phyloP scores from a whole-genome alignment of 2,329 filamentous ascomycete genomes.

The Verticillium isaacii region DNA sequence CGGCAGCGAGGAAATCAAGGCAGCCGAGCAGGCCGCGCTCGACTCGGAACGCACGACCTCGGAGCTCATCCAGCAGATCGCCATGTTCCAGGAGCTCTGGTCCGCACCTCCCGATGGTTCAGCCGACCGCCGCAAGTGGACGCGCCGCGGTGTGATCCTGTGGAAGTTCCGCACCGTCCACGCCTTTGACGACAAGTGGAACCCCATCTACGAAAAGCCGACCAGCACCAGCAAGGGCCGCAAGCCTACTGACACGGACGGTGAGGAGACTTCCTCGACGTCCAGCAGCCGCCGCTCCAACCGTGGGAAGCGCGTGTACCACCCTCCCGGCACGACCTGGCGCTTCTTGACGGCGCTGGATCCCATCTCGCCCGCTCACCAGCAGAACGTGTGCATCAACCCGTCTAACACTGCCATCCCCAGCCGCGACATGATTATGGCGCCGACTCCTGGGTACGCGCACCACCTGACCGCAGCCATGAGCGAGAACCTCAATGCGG shows the following conservation, averaged over 20 bases:
- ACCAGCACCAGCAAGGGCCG: constrained; percentile 9
- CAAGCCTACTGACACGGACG: constrained; percentile 9
- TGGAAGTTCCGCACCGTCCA: constrained; percentile 58
- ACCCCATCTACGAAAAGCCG: constrained; percentile 30
- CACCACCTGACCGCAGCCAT: constrained; percentile 48
- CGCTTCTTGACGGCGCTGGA: constrained; percentile 58
- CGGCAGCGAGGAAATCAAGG: constrained; percentile 16
- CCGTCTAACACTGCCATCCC: constrained; percentile 8
- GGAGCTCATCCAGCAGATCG: constrained; percentile 55
- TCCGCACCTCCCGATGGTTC: constrained; percentile 41
- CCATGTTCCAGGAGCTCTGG: constrained; percentile 65
- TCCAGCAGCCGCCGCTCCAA: constrained; percentile 4
- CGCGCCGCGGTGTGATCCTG: constrained; percentile 54
- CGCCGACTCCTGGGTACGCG: constrained; percentile 40
- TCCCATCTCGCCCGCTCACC: constrained; percentile 54
- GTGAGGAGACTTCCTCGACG: constrained; percentile 21
- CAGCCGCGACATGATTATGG: constrained; percentile 43
- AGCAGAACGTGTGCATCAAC: constrained; percentile 35
- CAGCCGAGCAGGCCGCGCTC: constrained; percentile 11
- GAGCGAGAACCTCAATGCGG: constrained; percentile 50
- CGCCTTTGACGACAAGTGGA: constrained; percentile 39
- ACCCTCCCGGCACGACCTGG: constrained; percentile 53
- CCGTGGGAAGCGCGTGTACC: constrained; percentile 29
- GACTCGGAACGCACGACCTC: constrained; percentile 21
- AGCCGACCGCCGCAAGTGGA: constrained; percentile 35